Evolutionary conservation across 164 flowering plant species (phyloP).

Genomic region (Hamamelis virginiana): DNA sequence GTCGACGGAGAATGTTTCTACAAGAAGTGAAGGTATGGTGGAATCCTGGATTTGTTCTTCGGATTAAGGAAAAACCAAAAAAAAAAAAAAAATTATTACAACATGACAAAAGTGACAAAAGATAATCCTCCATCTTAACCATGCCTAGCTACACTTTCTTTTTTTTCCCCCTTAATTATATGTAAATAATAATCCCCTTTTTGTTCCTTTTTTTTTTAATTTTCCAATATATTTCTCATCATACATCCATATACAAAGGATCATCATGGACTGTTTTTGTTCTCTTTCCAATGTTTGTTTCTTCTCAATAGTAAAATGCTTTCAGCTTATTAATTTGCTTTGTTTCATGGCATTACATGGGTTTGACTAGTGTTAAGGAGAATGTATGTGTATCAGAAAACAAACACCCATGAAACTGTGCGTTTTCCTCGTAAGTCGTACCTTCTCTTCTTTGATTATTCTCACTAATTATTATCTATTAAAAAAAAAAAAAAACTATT

Average conservation of each 20-base stretch:
- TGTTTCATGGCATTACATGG: not conserved
- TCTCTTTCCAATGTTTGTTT: not conserved
- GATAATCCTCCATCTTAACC: conserved; percentile 16
- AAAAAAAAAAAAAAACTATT: not conserved
- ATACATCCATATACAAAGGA: not conserved
- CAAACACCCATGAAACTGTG: not conserved
- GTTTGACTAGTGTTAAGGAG: not conserved
- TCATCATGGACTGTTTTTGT: too few relatives aligned
- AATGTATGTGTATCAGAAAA: not conserved
- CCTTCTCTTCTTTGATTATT: not conserved
- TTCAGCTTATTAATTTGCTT: not conserved
- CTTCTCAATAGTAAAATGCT: not conserved
- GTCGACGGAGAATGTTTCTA: conserved; percentile 12
- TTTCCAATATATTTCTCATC: conserved; percentile 1
- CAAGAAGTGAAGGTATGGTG: conserved; percentile 52
- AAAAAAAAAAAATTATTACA: not conserved
- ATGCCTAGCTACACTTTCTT: conserved; percentile 11
- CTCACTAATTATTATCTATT: not conserved
- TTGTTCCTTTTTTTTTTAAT: not conserved
- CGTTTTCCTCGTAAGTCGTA: not conserved
- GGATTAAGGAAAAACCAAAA: conserved; percentile 21
- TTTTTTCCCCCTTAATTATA: conserved; percentile 4
- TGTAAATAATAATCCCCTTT: conserved; percentile 27
- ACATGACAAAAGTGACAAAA: too few relatives aligned
- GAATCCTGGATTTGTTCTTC: conserved; percentile 53